Percentiles rank a stretch among this genome's conserved stretches.
These are phyloP conservation scores for Coemansia sp. DNA, from an alignment of 192 early-diverging fungal species.

Conservation along the genomic window DNA sequence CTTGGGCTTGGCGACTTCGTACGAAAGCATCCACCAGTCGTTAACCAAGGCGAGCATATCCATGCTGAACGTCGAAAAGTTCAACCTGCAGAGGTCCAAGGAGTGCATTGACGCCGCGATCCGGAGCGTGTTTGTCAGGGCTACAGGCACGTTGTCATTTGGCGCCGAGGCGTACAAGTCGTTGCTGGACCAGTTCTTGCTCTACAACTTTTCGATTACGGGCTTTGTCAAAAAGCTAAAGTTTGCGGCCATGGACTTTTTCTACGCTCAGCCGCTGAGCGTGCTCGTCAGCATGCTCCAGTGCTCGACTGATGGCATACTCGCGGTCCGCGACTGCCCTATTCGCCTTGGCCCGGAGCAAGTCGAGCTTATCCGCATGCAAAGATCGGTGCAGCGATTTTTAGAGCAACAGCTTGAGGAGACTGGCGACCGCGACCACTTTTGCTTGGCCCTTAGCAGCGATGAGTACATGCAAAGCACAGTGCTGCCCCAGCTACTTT, in stretches of 20 bases:
- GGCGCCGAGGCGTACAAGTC: constrained; percentile 74
- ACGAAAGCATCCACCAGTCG: constrained; percentile 80
- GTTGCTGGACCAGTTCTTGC: constrained; percentile 77
- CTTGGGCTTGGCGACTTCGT: constrained; percentile 86
- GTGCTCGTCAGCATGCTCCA: constrained; percentile 56
- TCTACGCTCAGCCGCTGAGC: constrained; percentile 83
- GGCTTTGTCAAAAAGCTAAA: constrained; percentile 75
- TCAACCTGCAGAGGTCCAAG: constrained; percentile 76
- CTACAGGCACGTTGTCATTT: constrained; percentile 60
- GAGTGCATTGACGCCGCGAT: constrained; percentile 74
- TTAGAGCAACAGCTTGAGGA: constrained; percentile 39
- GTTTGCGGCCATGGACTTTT: constrained; percentile 88
- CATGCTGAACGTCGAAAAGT: constrained; percentile 76
- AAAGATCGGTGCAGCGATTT: constrained; percentile 64
- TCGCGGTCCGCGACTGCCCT: constrained; percentile 19
- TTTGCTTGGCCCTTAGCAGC: constrained; percentile 58
- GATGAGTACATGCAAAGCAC: constrained; percentile 61
- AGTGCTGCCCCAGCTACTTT: constrained; percentile 57
- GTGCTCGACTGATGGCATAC: constrained; percentile 2
- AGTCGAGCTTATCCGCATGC: constrained; percentile 70
- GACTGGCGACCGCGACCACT: constrained; percentile 7
- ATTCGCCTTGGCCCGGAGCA: constrained; percentile 58
- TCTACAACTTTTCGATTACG: constrained; percentile 80
- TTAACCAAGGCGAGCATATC: constrained; percentile 73
- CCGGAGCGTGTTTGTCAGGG: constrained; percentile 60